phyloP scores from a whole-genome alignment of 768 basidiomycete genomes.

The Mycena venus region DNA sequence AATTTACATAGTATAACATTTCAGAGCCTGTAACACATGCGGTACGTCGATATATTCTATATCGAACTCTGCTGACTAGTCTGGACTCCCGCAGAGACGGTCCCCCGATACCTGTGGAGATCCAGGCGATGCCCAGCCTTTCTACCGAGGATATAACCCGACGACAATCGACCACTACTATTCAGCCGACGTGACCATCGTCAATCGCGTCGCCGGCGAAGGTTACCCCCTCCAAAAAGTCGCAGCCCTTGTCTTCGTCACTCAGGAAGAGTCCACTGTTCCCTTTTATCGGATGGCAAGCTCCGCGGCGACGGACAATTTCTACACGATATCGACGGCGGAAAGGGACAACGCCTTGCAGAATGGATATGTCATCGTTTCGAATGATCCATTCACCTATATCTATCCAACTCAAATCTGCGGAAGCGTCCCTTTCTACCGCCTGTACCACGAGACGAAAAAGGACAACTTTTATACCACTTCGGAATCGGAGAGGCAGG shows the following conservation, averaged over 20 bases:
- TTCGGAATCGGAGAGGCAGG: conserved; percentile 19
- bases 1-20: too few relatives aligned
- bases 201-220: background rate
- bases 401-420: conserved; percentile 29
- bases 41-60: too few relatives aligned
- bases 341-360: conserved; percentile 31
- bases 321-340: conserved; percentile 33
- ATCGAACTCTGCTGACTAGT: background rate
- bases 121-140: background rate
- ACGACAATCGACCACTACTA: background rate
- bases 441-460: background rate
- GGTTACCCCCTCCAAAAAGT: background rate
- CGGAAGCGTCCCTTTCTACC: conserved; percentile 25
- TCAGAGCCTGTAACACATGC: too few relatives aligned
- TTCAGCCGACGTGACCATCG: background rate
- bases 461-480: conserved; percentile 28
- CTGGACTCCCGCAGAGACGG: background rate
- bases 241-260: conserved; percentile 12
- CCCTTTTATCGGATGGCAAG: conserved; percentile 37
- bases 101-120: background rate
- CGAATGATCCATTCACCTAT: conserved; percentile 30
- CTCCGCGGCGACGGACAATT: conserved; percentile 24
- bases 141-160: background rate
- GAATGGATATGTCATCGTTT: conserved; percentile 14
- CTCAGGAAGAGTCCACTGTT: conserved; percentile 24